These are phyloP conservation scores for Solanum boliviense DNA, from an alignment of 257 asterid species.

Conservation along the genomic window DNA sequence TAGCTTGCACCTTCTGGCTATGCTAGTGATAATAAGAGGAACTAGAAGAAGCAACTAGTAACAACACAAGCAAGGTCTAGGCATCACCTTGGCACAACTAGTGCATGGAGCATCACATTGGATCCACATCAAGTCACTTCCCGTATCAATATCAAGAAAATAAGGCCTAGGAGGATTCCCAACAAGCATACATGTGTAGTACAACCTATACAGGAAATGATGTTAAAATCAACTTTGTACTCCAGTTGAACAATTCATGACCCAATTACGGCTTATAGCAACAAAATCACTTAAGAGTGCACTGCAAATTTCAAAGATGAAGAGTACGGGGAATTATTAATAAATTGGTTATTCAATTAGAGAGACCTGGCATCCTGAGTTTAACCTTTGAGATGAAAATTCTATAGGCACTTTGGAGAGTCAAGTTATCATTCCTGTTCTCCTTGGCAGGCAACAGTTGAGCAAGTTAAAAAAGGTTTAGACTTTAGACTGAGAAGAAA, in stretches of 20 bases:
- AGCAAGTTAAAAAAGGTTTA: background rate
- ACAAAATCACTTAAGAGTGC: background rate
- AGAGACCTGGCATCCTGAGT: background rate
- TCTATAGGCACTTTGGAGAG: background rate
- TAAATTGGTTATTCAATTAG: background rate
- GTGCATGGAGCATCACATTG: conserved; percentile 90
- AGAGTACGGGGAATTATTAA: background rate
- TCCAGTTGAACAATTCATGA: background rate
- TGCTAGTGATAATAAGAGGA: background rate
- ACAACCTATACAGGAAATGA: conserved; percentile 33
- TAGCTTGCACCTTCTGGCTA: background rate
- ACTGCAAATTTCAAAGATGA: background rate
- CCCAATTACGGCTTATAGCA: background rate
- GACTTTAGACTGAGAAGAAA: background rate
- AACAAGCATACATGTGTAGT: conserved; percentile 43
- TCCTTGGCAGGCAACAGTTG: background rate
- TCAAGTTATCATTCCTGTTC: background rate
- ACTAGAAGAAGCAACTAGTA: background rate
- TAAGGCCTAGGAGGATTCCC: conserved; percentile 80
- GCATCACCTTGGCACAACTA: conserved; percentile 64
- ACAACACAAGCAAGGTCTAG: background rate
- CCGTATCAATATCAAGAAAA: conserved; percentile 69
- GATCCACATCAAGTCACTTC: conserved; percentile 78
- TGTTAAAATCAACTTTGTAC: background rate
- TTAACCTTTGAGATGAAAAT: background rate